Conservation (phyloP, 306 rosid genomes). For the Vigna radiata region DNA sequence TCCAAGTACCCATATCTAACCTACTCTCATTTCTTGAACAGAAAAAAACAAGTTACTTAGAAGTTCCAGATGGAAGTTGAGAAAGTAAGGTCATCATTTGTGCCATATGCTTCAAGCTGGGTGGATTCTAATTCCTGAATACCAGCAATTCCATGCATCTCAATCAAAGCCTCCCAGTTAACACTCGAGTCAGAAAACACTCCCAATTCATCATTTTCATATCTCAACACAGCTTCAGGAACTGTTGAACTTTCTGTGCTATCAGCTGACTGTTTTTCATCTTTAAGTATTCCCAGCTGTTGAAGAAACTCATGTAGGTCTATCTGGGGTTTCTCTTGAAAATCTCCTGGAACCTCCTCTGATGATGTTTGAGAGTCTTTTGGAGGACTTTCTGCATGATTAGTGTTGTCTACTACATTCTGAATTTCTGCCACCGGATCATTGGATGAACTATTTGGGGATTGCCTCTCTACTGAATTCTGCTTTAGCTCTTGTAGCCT, state of each 20-base stretch:
- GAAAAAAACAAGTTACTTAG: slow-evolving; percentile 43
- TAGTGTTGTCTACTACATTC: slow-evolving; percentile 27
- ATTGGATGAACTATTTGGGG: slow-evolving; percentile 55
- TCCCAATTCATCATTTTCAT: slow-evolving; percentile 56
- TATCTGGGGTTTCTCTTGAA: slow-evolving; percentile 89
- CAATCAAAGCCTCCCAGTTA: slow-evolving; percentile 83
- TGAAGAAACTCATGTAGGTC: slow-evolving; percentile 98
- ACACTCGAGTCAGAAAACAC: slow-evolving; percentile 61
- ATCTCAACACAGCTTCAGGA: slow-evolving; percentile 55
- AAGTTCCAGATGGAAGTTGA: slow-evolving; percentile 84
- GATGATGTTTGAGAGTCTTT: slow-evolving; percentile 47
- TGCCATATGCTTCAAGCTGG: slow-evolving; percentile 60
- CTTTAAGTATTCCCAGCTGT: slow-evolving; percentile 82
- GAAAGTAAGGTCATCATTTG: slow-evolving; percentile 63
- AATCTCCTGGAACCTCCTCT: slow-evolving; percentile 45
- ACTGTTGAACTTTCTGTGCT: slow-evolving; percentile 48
- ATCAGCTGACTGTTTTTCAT: slow-evolving; percentile 48
- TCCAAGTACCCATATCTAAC: slow-evolving; percentile 8
- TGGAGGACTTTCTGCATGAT: slow-evolving; percentile 36
- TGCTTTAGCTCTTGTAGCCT: slow-evolving; percentile 83
- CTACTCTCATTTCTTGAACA: background rate
- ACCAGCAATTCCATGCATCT: slow-evolving; percentile 66
- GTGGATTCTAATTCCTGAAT: slow-evolving; percentile 58
- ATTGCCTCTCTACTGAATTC: slow-evolving; percentile 51
- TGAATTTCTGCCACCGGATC: slow-evolving; percentile 51